Evolutionary conservation across 2,329 filamentous ascomycete genomes (phyloP).

Genomic region (Penicillium crustosum): DNA sequence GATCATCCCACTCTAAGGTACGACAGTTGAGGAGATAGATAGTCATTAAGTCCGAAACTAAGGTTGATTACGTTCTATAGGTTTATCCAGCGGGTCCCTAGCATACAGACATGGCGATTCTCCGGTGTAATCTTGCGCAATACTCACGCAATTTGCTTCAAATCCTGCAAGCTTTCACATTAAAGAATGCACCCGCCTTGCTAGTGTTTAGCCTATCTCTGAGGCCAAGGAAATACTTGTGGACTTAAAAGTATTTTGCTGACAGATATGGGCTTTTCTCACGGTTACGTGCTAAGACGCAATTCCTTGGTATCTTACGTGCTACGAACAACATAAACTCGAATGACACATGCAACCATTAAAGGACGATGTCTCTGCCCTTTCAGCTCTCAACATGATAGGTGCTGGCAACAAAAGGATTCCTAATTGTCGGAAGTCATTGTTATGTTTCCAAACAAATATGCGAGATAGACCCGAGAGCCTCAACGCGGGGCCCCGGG

Average conservation of each 20-base stretch:
- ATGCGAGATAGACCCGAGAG: too few species aligned
- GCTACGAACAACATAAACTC: conserved; percentile 10
- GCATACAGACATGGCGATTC: background rate
- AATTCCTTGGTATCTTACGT: background rate
- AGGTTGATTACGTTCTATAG: background rate
- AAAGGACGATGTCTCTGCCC: background rate
- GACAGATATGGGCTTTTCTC: background rate
- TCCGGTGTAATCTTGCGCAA: background rate
- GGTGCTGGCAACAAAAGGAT: background rate
- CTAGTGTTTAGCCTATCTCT: background rate
- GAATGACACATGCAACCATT: background rate
- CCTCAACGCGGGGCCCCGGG: background rate
- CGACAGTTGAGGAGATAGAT: background rate
- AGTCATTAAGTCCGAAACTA: background rate
- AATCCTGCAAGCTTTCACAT: background rate
- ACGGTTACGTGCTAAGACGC: conserved; percentile 7
- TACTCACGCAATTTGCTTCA: background rate
- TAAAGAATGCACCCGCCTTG: background rate
- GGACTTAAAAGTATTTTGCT: background rate
- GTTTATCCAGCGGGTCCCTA: background rate
- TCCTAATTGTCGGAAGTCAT: background rate
- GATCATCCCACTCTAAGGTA: background rate
- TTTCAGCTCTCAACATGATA: background rate
- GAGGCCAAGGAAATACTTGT: background rate
- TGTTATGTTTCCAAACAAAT: background rate